Conservation (phyloP, 345 rosid species). For the Acer yangbiense region DNA sequence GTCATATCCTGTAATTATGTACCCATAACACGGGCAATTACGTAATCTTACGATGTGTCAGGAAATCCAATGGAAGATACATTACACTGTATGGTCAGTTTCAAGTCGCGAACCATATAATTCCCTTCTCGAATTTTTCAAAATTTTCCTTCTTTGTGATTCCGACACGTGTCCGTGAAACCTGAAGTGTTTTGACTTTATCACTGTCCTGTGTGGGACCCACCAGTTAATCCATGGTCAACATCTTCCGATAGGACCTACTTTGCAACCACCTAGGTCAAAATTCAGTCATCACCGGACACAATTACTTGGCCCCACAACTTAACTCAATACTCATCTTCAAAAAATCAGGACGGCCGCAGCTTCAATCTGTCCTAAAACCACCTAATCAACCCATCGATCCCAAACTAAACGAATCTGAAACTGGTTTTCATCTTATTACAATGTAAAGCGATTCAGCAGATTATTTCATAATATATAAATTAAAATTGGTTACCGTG, state of each 20-base stretch:
- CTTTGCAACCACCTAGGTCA: constrained; percentile 36
- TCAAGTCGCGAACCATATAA: constrained; percentile 39
- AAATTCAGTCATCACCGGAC: constrained; percentile 25
- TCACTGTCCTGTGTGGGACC: constrained; percentile 28
- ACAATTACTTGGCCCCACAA: constrained; percentile 19
- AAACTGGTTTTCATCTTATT: neutral
- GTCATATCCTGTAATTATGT: constrained; percentile 43
- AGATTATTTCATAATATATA: neutral
- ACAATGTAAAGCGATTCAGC: constrained; percentile 14
- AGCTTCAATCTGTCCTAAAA: neutral
- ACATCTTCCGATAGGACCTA: constrained; percentile 25
- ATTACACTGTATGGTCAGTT: constrained; percentile 64
- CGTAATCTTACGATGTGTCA: constrained; percentile 42
- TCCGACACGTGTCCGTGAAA: constrained; percentile 43
- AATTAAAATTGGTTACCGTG: constrained; percentile 46
- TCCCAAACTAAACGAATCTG: constrained; percentile 1
- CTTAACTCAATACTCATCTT: neutral
- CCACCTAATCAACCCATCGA: neutral
- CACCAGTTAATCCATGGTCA: constrained; percentile 22
- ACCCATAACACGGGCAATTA: constrained; percentile 23
- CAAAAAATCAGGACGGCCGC: neutral
- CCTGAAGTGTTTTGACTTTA: constrained; percentile 28
- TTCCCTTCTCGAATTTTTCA: neutral
- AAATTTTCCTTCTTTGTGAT: constrained; percentile 2
- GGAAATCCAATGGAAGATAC: constrained; percentile 83